Evolutionary conservation across 306 rosid species (phyloP), one percentile per base, ranked within the genome.

Genomic region (Quercus variabilis): DNA sequence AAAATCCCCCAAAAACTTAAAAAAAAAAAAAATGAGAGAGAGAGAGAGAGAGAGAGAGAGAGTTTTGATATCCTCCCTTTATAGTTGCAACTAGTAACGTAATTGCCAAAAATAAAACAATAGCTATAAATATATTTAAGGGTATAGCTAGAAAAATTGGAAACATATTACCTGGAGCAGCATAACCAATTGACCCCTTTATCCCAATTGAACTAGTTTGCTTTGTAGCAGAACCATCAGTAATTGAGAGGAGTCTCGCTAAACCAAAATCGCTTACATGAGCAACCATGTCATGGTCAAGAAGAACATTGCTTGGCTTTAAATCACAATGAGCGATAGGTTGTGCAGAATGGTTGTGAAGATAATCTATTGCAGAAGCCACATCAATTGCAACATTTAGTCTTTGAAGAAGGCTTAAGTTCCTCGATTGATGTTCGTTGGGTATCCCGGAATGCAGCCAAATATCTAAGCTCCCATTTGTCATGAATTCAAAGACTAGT

Each of bases 211-310:
- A 10, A 12, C 54, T 49, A 13, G 14, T 49, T 49, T 49, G 54
- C 17, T 49, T 49, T 49, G 15, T 0, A 12, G 5, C 1, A 49
- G 17, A 49, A 49, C 15, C 54, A 49, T 49, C 4, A 13, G 54
- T 49, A 13, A 49, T 49, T 49, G 80, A 62, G 33, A 75, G 26
- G 14, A 83, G 33, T 72, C 78, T 79, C 49, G 84, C 76, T 64
- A 69, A 20, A 41, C 83, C 86, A 70, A 83, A 83, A 74, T 83
- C 86, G 75, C 80, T 69, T 54, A 78, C 71, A 38, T 57, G 81
- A 41, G 76, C 71, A 10, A 78, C 76, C 76, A 70, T 49, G 26
- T 31, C 30, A 26, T 77, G 55, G 31, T 77, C 80, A 31, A 77
- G 74, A 67, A 77, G 80, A n/a, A 77, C 41, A 67, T 67, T 77